Percentiles rank a stretch among this genome's conserved stretches.
Evolutionary conservation across 495 filamentous ascomycete genomes (phyloP).

Genomic region (Aspergillus incahuasiensis): DNA sequence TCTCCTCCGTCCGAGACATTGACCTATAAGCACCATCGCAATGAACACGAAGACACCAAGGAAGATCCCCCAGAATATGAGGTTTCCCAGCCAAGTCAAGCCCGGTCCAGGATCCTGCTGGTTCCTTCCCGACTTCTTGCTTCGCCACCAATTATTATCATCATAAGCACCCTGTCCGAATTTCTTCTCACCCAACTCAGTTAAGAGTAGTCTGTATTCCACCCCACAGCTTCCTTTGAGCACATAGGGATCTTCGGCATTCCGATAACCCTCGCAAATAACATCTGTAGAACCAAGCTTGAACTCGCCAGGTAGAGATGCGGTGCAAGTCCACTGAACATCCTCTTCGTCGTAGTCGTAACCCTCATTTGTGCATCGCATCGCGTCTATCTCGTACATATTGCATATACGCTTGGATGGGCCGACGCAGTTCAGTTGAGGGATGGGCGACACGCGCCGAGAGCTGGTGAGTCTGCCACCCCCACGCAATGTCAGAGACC

Average conservation of each 20-base stretch:
- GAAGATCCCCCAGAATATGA: slow-evolving; percentile 50
- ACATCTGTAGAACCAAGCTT: slow-evolving; percentile 90
- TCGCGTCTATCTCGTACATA: slow-evolving; percentile 67
- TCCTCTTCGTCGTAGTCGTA: slow-evolving; percentile 62
- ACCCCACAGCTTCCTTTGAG: slow-evolving; percentile 89
- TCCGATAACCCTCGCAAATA: slow-evolving; percentile 82
- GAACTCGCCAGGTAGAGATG: slow-evolving; percentile 73
- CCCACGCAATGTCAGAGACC: slow-evolving; percentile 69
- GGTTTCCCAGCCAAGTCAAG: slow-evolving; percentile 18
- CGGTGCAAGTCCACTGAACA: slow-evolving; percentile 85
- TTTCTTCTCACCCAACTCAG: slow-evolving; percentile 69
- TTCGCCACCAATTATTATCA: slow-evolving; percentile 1
- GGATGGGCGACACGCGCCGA: slow-evolving; percentile 72
- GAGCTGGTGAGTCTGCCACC: slow-evolving; percentile 58
- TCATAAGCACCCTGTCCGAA: slow-evolving; percentile 42
- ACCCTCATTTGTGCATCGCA: slow-evolving; percentile 87
- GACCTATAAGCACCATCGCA: slow-evolving; percentile 18
- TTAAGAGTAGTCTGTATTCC: slow-evolving; percentile 80
- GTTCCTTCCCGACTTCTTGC: slow-evolving; percentile 5
- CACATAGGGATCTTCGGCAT: slow-evolving; percentile 71
- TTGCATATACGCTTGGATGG: slow-evolving; percentile 50
- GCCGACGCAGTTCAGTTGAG: slow-evolving; percentile 79
- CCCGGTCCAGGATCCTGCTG: slow-evolving; percentile 11
- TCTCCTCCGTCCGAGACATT: slow-evolving; percentile 21
- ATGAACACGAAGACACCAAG: slow-evolving; percentile 35